Percentiles rank a stretch among this genome's conserved stretches.
These are phyloP conservation scores for Aspergillus novoparasiticus DNA, from an alignment of 2,329 filamentous ascomycete species.

Conservation along the genomic window DNA sequence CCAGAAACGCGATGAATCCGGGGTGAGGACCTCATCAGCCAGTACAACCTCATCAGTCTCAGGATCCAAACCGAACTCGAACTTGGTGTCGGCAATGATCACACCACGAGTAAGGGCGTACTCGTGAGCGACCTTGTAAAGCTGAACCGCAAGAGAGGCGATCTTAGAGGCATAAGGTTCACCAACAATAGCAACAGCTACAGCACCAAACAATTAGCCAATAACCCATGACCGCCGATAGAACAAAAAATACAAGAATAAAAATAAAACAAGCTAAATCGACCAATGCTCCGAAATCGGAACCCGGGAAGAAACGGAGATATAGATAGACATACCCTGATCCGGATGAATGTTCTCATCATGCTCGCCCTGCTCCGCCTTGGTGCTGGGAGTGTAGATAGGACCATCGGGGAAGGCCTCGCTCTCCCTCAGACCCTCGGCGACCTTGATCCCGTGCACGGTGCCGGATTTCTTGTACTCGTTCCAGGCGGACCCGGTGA, in stretches of 20 bases:
- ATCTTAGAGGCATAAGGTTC: slow-evolving; percentile 65
- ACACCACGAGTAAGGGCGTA: slow-evolving; percentile 62
- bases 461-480: slow-evolving; percentile 76
- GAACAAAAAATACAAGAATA: no score
- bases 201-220: not conserved
- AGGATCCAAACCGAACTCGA: slow-evolving; percentile 72
- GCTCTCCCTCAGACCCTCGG: slow-evolving; percentile 69
- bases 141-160: slow-evolving; percentile 63
- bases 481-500: slow-evolving; percentile 81
- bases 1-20: slow-evolving; percentile 87
- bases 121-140: slow-evolving; percentile 60
- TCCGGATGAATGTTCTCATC: slow-evolving; percentile 84
- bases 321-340: slow-evolving; percentile 50
- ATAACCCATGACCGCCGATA: no score
- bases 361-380: slow-evolving; percentile 76
- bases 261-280: not conserved
- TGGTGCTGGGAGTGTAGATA: slow-evolving; percentile 81
- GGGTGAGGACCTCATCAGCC: slow-evolving; percentile 84
- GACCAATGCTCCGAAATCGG: not conserved
- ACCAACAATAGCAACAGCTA: slow-evolving; percentile 64
- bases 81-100: slow-evolving; percentile 77
- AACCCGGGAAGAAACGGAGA: not conserved
- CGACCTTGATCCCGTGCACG: slow-evolving; percentile 74
- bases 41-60: slow-evolving; percentile 69
- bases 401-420: slow-evolving; percentile 67